phyloP scores from a whole-genome alignment of 1,139 yeast genomes.

The Yamadazyma kanchanaburiensis region DNA sequence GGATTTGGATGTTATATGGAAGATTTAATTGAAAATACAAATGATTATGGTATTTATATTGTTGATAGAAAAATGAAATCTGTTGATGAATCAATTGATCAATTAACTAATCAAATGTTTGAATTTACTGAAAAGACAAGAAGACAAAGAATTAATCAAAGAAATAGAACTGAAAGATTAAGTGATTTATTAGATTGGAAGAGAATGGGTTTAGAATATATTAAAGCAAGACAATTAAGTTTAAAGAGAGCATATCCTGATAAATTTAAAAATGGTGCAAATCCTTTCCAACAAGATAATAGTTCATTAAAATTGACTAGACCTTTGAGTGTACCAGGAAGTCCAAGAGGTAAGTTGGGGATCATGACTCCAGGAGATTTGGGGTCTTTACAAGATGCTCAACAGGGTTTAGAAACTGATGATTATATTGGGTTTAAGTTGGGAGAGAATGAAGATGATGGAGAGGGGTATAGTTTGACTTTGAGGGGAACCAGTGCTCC shows the following conservation, averaged over 20 bases:
- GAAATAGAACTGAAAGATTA: slow-evolving; percentile 93
- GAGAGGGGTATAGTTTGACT: slow-evolving; percentile 37
- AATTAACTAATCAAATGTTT: slow-evolving; percentile 84
- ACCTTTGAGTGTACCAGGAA: slow-evolving; percentile 94
- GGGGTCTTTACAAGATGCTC: slow-evolving; percentile 92
- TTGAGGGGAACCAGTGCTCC: slow-evolving; percentile 46
- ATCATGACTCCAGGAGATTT: slow-evolving; percentile 96
- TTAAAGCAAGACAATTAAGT: slow-evolving; percentile 90
- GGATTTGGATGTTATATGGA: slow-evolving; percentile 99
- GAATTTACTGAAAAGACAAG: slow-evolving; percentile 86
- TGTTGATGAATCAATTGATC: slow-evolving; percentile 92
- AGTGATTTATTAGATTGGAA: slow-evolving; percentile 95
- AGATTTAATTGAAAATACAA: slow-evolving; percentile 89
- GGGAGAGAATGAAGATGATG: slow-evolving; percentile 43
- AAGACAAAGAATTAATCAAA: slow-evolving; percentile 96
- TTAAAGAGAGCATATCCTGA: slow-evolving; percentile 93
- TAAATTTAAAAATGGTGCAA: slow-evolving; percentile 60
- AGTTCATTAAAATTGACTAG: slow-evolving; percentile 72
- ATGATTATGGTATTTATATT: slow-evolving; percentile 94
- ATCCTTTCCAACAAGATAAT: slow-evolving; percentile 53
- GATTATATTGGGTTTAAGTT: slow-evolving; percentile 80
- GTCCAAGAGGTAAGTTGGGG: slow-evolving; percentile 66
- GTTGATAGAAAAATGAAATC: slow-evolving; percentile 94
- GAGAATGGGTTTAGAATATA: slow-evolving; percentile 95
- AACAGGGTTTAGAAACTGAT: slow-evolving; percentile 67